Conservation (phyloP, 768 basidiomycete species). For the Neoboletus subvelutipes region DNA sequence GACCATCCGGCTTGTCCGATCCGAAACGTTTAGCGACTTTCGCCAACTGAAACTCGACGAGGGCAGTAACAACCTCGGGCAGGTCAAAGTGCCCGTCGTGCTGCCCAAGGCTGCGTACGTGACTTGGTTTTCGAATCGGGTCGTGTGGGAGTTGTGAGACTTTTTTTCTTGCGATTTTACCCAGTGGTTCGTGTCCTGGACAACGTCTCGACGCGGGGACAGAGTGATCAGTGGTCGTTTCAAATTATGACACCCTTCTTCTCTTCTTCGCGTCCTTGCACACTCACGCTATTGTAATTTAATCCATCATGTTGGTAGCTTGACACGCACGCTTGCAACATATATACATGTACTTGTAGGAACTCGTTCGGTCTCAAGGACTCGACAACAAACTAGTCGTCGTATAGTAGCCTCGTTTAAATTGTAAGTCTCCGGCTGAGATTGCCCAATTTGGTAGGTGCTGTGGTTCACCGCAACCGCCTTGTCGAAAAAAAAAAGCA, state of each 20-base stretch:
- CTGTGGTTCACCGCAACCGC: too few relatives aligned
- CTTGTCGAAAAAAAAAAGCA: too few relatives aligned
- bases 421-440: too few relatives aligned
- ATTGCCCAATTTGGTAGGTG: too few relatives aligned
- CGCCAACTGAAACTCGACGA: constrained; percentile 19
- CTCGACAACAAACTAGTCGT: too few relatives aligned
- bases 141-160: constrained; percentile 14
- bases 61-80: constrained; percentile 2
- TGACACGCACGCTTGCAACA: neutral
- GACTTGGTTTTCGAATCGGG: constrained; percentile 16
- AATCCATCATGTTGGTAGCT: too few relatives aligned
- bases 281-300: too few relatives aligned
- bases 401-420: too few relatives aligned
- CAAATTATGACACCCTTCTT: neutral
- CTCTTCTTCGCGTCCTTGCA: too few relatives aligned
- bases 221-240: neutral
- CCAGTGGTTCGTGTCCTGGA: neutral
- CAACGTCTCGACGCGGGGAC: neutral
- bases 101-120: constrained; percentile 9
- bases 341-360: neutral
- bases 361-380: neutral
- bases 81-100: constrained; percentile 25
- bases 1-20: constrained; percentile 22
- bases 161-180: too few relatives aligned
- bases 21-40: constrained; percentile 24